Conservation (phyloP, 345 rosid species). For the Eucalyptus victrix region DNA sequence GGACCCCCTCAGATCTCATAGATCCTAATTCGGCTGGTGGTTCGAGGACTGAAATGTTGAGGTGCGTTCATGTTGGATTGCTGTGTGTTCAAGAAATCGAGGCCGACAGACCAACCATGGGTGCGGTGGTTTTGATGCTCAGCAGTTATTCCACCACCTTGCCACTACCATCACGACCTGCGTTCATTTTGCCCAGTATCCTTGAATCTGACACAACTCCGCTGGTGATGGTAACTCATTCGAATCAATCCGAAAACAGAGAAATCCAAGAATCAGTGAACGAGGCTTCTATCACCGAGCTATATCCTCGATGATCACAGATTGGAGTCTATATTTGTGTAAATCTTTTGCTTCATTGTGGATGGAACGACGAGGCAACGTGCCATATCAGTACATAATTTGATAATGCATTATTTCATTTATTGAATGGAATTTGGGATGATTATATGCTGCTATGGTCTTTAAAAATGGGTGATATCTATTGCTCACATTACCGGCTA, state of each 20-base stretch:
- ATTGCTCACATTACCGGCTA: background rate
- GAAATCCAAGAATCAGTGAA: background rate
- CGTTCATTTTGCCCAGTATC: background rate
- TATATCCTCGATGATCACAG: background rate
- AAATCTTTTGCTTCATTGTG: rapidly evolving
- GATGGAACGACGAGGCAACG: too few species aligned
- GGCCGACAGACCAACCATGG: background rate
- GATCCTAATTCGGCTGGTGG: background rate
- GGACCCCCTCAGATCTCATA: background rate
- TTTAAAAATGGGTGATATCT: background rate
- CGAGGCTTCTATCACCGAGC: background rate
- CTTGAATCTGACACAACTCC: background rate
- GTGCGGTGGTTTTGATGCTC: background rate
- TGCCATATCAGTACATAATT: too few species aligned
- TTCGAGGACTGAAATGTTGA: background rate
- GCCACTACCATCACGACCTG: background rate
- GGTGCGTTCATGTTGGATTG: background rate
- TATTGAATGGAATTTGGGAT: background rate
- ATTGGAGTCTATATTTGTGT: background rate
- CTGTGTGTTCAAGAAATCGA: background rate
- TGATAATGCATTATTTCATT: too few species aligned
- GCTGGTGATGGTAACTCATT: background rate
- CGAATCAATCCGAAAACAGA: rapidly evolving
- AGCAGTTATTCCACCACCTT: background rate
- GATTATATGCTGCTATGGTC: background rate